These are phyloP conservation scores for Ophiostoma montium DNA, from an alignment of 2,329 filamentous ascomycete species.

Conservation along the genomic window DNA sequence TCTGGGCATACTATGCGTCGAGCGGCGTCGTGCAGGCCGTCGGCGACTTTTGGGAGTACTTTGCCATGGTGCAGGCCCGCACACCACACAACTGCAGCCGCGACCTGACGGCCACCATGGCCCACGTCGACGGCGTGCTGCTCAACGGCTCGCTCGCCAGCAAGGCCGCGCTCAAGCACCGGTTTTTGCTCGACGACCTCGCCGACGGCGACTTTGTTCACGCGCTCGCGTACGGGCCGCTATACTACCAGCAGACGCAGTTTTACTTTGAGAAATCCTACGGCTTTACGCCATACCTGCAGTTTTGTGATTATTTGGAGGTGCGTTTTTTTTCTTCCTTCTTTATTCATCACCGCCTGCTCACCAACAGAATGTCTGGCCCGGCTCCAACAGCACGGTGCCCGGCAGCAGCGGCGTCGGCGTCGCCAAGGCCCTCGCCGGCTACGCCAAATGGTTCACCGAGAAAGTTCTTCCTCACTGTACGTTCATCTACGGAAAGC, in stretches of 20 bases:
- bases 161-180: conserved; percentile 31
- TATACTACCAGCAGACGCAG: conserved; percentile 34
- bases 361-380: conserved; percentile 21
- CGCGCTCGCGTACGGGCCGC: conserved; percentile 40
- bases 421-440: conserved; percentile 32
- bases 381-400: conserved; percentile 23
- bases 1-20: conserved; percentile 42
- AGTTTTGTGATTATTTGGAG: conserved; percentile 36
- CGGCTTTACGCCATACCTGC: conserved; percentile 25
- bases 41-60: conserved; percentile 40
- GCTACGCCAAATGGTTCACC: conserved; percentile 36
- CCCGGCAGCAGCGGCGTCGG: conserved; percentile 38
- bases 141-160: conserved; percentile 23
- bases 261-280: conserved; percentile 22
- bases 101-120: conserved; percentile 34
- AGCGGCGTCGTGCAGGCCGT: conserved; percentile 40
- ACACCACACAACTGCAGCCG: conserved; percentile 41
- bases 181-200: conserved; percentile 32
- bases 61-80: conserved; percentile 26
- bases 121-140: conserved; percentile 35
- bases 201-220: conserved; percentile 32
- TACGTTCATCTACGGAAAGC: conserved; percentile 15
- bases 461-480: conserved; percentile 25
- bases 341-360: not conserved
- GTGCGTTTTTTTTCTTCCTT: not conserved